phyloP scores from a whole-genome alignment of 2,329 filamentous ascomycete genomes.

The Aureobasidium uvarum region DNA sequence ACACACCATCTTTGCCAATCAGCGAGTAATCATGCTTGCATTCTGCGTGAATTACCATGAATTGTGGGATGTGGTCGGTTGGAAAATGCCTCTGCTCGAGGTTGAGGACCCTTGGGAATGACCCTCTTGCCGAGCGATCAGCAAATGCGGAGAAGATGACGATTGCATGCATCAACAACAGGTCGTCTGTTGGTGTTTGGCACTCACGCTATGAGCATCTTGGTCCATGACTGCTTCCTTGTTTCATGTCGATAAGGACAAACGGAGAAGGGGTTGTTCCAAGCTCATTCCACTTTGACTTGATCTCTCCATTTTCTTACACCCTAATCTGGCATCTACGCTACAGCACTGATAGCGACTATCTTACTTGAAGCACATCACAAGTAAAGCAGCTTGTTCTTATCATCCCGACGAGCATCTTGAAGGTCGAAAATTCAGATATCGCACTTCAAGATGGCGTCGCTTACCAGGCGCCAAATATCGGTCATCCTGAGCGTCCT shows the following conservation, averaged over 20 bases:
- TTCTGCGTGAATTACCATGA: neutral
- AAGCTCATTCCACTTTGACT: neutral
- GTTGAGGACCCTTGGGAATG: neutral
- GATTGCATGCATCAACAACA: conserved; percentile 14
- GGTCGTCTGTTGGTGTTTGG: neutral
- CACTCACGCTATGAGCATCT: conserved; percentile 12
- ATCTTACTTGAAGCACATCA: neutral
- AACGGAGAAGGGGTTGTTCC: neutral
- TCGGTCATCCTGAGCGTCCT: conserved; percentile 42
- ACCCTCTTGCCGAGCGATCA: neutral
- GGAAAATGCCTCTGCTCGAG: conserved; percentile 1
- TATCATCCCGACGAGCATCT: neutral
- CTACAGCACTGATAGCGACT: neutral
- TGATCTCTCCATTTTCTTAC: neutral
- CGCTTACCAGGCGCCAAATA: conserved; percentile 41
- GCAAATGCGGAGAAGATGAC: conserved; percentile 24
- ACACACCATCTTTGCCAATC: neutral
- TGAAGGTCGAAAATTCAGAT: neutral
- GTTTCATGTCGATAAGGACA: conserved; percentile 6
- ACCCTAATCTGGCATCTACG: neutral
- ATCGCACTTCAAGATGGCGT: neutral
- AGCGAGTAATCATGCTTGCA: neutral
- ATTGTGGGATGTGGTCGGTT: neutral
- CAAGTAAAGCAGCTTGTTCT: neutral
- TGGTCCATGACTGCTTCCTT: conserved; percentile 7